phyloP scores from a whole-genome alignment of 2,329 filamentous ascomycete genomes.

The Sporothrix brunneoviolacea region DNA sequence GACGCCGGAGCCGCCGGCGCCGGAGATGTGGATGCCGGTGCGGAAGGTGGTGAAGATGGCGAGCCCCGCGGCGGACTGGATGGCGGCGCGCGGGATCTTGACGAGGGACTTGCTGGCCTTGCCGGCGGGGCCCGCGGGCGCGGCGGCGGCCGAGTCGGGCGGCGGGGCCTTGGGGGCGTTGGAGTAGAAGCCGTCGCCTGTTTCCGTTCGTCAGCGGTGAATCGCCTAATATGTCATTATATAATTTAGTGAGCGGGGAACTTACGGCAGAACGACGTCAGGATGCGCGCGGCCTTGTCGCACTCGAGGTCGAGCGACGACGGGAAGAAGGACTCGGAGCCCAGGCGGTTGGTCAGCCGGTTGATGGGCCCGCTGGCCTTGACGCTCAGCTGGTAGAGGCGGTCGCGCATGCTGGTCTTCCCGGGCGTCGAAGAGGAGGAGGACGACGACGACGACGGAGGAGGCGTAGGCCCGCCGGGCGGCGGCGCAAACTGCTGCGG shows the following conservation, averaged over 20 bases:
- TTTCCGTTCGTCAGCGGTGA: no score
- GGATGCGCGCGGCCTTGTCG: conserved; percentile 68
- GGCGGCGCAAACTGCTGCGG: conserved; percentile 8
- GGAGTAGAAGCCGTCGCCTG: conserved; percentile 30
- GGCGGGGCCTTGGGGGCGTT: conserved; percentile 14
- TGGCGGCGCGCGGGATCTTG: conserved; percentile 37
- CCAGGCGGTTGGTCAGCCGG: conserved; percentile 61
- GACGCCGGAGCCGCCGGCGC: conserved; percentile 53
- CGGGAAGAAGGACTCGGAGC: conserved; percentile 67
- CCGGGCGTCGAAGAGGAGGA: not conserved
- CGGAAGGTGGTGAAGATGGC: conserved; percentile 65
- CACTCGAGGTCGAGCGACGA: conserved; percentile 67
- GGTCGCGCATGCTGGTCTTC: conserved; percentile 18
- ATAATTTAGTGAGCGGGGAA: no score
- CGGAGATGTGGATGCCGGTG: conserved; percentile 48
- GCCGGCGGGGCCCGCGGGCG: conserved; percentile 21
- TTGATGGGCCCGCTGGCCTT: conserved; percentile 57
- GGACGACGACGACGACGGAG: not conserved
- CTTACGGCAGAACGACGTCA: conserved; percentile 75
- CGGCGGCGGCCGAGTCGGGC: conserved; percentile 10
- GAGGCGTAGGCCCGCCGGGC: no score
- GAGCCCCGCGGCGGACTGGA: conserved; percentile 54
- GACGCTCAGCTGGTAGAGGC: conserved; percentile 21
- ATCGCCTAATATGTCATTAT: no score
- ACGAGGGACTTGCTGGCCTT: conserved; percentile 28